Evolutionary conservation across 2,329 filamentous ascomycete species (phyloP).

Genomic region (Fusarium papillatum): DNA sequence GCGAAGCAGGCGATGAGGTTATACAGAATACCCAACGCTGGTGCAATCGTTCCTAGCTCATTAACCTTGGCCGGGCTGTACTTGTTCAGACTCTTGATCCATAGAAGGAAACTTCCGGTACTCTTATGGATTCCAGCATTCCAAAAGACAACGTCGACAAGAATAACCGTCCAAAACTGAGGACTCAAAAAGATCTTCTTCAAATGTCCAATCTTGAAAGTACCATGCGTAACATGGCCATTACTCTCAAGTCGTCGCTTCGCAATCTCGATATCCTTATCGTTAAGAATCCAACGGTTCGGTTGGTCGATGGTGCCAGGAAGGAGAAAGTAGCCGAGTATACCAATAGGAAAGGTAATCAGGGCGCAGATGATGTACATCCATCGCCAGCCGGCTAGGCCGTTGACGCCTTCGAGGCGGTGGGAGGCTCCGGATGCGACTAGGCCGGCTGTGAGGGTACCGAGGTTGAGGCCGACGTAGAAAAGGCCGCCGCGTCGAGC

Average conservation of each 20-base stretch:
- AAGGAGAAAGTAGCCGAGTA: conserved; percentile 63
- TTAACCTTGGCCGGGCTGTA: conserved; percentile 45
- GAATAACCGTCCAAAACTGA: conserved; percentile 63
- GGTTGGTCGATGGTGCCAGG: conserved; percentile 62
- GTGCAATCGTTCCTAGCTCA: not conserved
- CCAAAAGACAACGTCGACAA: conserved; percentile 69
- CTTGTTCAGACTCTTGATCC: conserved; percentile 67
- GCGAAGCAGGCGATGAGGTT: not conserved
- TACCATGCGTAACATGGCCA: conserved; percentile 54
- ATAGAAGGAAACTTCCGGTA: conserved; percentile 65
- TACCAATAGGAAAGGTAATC: conserved; percentile 66
- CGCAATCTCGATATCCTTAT: conserved; percentile 61
- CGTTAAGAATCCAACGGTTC: conserved; percentile 59
- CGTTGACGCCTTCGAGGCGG: conserved; percentile 46
- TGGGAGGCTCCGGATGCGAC: conserved; percentile 57
- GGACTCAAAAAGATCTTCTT: conserved; percentile 53
- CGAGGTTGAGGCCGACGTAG: conserved; percentile 63
- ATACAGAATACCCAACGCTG: not conserved
- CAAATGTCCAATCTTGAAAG: conserved; percentile 24
- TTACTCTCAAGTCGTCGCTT: conserved; percentile 57
- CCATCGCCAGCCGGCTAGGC: conserved; percentile 64
- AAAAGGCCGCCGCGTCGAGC: conserved; percentile 62
- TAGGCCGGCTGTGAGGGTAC: conserved; percentile 64
- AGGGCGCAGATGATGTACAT: conserved; percentile 67
- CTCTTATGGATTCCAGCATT: conserved; percentile 61